phyloP scores from a whole-genome alignment of 495 filamentous ascomycete species.

The Penicillium herquei region DNA sequence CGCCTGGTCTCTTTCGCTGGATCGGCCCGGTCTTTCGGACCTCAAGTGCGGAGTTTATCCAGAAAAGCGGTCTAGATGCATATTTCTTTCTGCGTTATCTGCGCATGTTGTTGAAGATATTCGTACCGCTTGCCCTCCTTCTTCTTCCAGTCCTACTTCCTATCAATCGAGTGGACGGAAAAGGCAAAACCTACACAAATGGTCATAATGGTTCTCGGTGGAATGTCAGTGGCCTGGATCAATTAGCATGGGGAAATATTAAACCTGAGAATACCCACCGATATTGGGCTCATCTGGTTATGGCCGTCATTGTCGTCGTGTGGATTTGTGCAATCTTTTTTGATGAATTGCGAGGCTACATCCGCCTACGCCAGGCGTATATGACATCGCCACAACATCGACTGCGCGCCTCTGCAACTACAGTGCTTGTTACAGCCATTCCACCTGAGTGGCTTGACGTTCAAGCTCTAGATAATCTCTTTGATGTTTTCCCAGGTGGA shows the following conservation, averaged over 20 bases:
- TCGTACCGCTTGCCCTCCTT: slow-evolving; percentile 73
- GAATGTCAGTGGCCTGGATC: slow-evolving; percentile 70
- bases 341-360: slow-evolving; percentile 82
- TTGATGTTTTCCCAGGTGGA: slow-evolving; percentile 95
- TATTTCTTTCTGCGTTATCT: slow-evolving; percentile 98
- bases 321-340: slow-evolving; percentile 91
- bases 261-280: slow-evolving; percentile 63
- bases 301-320: slow-evolving; percentile 76
- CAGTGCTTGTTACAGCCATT: slow-evolving; percentile 87
- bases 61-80: slow-evolving; percentile 93
- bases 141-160: slow-evolving; percentile 86
- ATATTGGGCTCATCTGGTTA: slow-evolving; percentile 84
- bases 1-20: slow-evolving; percentile 67
- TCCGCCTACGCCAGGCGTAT: slow-evolving; percentile 90
- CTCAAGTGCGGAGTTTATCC: slow-evolving; percentile 82
- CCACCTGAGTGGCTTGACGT: slow-evolving; percentile 83
- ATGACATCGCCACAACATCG: slow-evolving; percentile 95
- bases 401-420: slow-evolving; percentile 91
- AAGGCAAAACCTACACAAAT: slow-evolving; percentile 53
- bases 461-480: slow-evolving; percentile 78
- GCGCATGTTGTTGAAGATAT: slow-evolving; percentile 89
- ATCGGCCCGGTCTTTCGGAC: slow-evolving; percentile 71
- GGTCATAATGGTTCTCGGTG: slow-evolving; percentile 34
- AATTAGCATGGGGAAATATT: slow-evolving; percentile 91
- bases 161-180: slow-evolving; percentile 73